Base-by-base conservation (phyloP, 1,139 yeast species). In the Hyphopichia fennica region DNA sequence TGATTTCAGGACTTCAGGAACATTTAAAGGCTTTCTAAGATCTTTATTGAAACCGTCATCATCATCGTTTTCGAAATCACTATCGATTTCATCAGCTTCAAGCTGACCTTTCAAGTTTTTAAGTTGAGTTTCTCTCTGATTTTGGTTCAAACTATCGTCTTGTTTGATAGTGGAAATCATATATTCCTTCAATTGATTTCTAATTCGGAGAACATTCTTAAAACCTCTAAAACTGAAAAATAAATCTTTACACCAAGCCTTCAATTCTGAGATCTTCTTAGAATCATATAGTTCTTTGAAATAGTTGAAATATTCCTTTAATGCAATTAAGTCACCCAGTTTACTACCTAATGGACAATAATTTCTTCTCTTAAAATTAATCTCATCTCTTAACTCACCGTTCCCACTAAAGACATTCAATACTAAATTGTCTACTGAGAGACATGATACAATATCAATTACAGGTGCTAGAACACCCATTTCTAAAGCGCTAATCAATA, bases 361-460 rank as follows among this genome's bases (percentile, higher is more conserved):
- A 37, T 76, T 78, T 41, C 82, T 63, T 53, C 93, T 69, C 49
- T 74, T 76, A 49, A 69, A 76, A 58, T 83, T 79, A 17, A 91
- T 79, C 46, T 87, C 96, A 54, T 93, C 97, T 48, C 99, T 73
- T 45, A 74, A 67, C 45, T 90, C 96, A 3, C 88, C 84, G 40
- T 82, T 76, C 5, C 96, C 96, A 25, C 60, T 53, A 7, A 65
- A 63, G 1, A 73, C 68, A 48, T 87, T 89, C 51, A 87, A 58
- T 25, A 95, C 65, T 54, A 95, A 71, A 56, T 91, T 93, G 51
- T 93, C 98, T 4, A 93, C 97, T 4, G 96, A 89, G 31, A 95
- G 73, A 64, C 98, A 91, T 0, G 98, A 83, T 1, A 87, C 95
- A 40, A 95, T 88, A 58, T 93, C 98, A 32, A 93, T 75, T 1